Evolutionary conservation across 148 eudicot species (phyloP).

Genomic region (Amaranthus cruentus): DNA sequence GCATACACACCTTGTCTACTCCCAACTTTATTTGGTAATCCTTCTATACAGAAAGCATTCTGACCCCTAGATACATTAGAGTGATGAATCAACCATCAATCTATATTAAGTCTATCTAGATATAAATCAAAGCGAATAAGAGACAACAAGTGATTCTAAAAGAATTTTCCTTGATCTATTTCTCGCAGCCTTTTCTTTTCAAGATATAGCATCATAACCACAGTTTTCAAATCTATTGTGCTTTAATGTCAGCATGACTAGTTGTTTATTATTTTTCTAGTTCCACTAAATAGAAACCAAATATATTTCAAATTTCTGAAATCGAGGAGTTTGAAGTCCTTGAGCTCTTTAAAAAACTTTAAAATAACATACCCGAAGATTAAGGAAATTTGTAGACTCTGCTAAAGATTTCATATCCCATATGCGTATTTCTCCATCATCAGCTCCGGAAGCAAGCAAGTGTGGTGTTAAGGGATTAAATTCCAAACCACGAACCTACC

Average conservation of each 20-base stretch:
- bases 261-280: not conserved
- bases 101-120: too few species aligned
- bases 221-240: too few species aligned
- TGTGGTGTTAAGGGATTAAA: conserved; percentile 65
- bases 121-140: too few species aligned
- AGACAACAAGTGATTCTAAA: too few species aligned
- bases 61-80: too few species aligned
- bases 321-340: not conserved
- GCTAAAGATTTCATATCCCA: conserved; percentile 81
- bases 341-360: not conserved
- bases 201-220: too few species aligned
- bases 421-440: conserved; percentile 93
- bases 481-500: conserved; percentile 90
- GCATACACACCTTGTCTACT: too few species aligned
- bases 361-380: conserved; percentile 57
- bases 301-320: not conserved
- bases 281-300: not conserved
- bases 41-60: too few species aligned
- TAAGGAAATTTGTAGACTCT: conserved; percentile 68
- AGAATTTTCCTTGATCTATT: too few species aligned
- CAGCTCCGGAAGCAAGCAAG: conserved; percentile 94
- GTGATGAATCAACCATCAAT: too few species aligned
- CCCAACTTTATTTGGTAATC: too few species aligned
- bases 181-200: too few species aligned
- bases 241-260: not conserved